Evolutionary conservation across 106 monocot species (phyloP).

Genomic region (Phalaenopsis equestris): DNA sequence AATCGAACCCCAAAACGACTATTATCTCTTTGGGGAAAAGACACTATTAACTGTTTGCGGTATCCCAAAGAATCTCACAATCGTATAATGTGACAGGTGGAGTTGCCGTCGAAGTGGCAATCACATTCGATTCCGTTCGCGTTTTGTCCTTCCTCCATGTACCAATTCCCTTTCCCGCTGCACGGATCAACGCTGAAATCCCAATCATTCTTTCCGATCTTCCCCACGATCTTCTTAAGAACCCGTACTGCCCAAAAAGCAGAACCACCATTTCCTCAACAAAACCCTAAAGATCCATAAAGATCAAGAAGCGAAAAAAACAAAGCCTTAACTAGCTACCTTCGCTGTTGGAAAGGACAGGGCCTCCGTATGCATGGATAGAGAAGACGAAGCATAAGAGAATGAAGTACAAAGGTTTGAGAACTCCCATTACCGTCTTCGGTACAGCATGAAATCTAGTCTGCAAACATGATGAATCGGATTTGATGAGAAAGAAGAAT

Average conservation of each 20-base stretch:
- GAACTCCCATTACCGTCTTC: background rate
- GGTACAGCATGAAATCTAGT: background rate
- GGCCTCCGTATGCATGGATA: background rate
- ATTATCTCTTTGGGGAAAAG: background rate
- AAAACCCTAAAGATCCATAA: background rate
- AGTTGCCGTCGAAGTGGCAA: conserved; percentile 30
- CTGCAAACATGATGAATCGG: background rate
- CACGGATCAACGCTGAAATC: conserved; percentile 69
- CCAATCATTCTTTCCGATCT: conserved; percentile 43
- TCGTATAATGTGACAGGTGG: conserved; percentile 34
- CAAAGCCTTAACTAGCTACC: background rate
- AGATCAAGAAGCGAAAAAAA: background rate
- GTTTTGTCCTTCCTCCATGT: background rate
- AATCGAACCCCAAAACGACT: background rate
- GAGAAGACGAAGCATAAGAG: background rate
- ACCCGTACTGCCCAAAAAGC: conserved; percentile 26
- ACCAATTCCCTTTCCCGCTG: conserved; percentile 37
- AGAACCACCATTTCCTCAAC: background rate
- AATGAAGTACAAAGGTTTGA: background rate
- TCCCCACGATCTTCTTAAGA: conserved; percentile 30
- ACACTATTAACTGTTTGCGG: background rate
- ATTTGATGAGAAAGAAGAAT: background rate
- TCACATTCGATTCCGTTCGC: conserved; percentile 35
- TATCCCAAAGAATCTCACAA: conserved; percentile 22
- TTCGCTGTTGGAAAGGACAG: background rate